Base-by-base conservation (phyloP, 257 asterid genomes). In the Solanum gracilifrons region DNA sequence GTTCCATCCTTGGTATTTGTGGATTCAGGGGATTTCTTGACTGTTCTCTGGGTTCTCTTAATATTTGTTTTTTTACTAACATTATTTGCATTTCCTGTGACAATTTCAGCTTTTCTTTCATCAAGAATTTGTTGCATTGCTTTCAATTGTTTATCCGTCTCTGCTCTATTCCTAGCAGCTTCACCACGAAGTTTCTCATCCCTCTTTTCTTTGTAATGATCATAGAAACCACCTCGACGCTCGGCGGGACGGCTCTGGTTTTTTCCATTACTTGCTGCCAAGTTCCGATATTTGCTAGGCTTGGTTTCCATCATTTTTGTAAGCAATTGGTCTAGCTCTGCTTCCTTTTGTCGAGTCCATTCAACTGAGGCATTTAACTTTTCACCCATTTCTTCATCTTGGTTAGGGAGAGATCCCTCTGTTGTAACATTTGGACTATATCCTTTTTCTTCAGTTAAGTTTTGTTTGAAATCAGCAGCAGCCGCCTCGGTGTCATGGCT, bases 271-370 rank as follows among this genome's bases (percentile, higher is more conserved):
- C 89, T 92, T 86, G 95, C 90, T 43, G 87, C 88, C 36, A 58
- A 89, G 69, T 82, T 90, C 83, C 62, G 94, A 88, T 89, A 89
- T 87, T 93, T 94, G 41, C 87, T 93, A 46, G 98, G 96, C 91
- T 94, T 96, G 13, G 97, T 94, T 90, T 97, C 98, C 95, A 93
- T 93, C 99, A 97, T 97, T 93, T 94, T 95, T 90, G 89, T 92
- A 77, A 97, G 90, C 91, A 96, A 89, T 90, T 97, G 98, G 84
- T 95, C 93, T 55, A 96, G 91, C 89, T 97, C 99, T 86, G 96
- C 98, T 92, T 97, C 99, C 91, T 94, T 96, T 90, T 94, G 96
- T 39, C 94, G 95, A 90, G 92, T 92, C 99, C 99, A 97, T 91
- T 96, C 98, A 51, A 95, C 96, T 29, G 98, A 95, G 85, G 90